Base-by-base conservation (phyloP, 2,329 filamentous ascomycete genomes). In the Thielaviopsis musarum region DNA sequence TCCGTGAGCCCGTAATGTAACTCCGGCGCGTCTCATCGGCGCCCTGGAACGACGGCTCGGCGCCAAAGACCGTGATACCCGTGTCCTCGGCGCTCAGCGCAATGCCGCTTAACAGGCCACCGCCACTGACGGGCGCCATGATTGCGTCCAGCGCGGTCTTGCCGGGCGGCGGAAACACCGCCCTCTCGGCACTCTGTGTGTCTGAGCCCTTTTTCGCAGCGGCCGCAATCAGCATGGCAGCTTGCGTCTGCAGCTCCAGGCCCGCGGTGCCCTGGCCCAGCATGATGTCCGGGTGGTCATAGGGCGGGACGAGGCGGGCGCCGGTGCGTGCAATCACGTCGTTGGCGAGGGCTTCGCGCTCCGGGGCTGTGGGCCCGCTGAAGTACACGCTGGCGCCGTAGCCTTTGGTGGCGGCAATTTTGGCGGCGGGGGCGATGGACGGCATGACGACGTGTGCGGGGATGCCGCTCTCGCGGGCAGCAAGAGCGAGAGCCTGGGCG, bases 381-480 rank as follows among this genome's bases (percentile, higher is more conserved):
- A 95, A 94, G 60, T 88, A 75, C 34, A 97, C 79, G 49, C 77
- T 76, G 4, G 89, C 87, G 63, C 88, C 88, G 70, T 95, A 89
- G 5, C 82, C 79, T 65, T 77, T 75, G 0, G 91, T 95, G 0
- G 85, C 91, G 3, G 86, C 84, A 63, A 96, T 89, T 71, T 97
- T 97, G 63, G 83, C 84, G n/a, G 87, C 80, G 0, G 87, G 85
- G 60, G 84, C 85, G 67, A 93, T 93, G n/a, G 73, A 70, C 0
- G 91, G 91, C 91, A 97, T 97, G 61, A 97, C 84, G 67, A 97
- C 91, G 73, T 91, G 82, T 0, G 89, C 88, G 12, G 85, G 84
- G 63, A 96, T 83, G 58, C 76, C 73, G 67, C 85, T 81, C 45
- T 84, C 84, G 19, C 76, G 77, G 1, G 91, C 90, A 0, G 91